Conservation (phyloP, 768 basidiomycete genomes). For the Boletus insuetus region DNA sequence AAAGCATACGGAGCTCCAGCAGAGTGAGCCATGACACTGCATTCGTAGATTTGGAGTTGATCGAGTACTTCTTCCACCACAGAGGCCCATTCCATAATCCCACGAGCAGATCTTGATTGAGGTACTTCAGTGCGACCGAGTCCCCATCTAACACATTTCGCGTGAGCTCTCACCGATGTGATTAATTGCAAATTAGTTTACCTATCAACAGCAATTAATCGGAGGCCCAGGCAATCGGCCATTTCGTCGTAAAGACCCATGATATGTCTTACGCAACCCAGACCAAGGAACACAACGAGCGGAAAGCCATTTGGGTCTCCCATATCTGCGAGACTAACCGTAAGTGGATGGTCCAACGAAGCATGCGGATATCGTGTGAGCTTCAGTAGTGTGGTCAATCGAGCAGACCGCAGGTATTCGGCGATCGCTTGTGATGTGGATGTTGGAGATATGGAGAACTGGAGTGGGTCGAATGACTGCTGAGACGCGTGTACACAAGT, state of each 20-base stretch:
- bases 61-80: constrained; percentile 92
- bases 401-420: constrained; percentile 81
- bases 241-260: constrained; percentile 97
- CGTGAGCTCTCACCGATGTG: constrained; percentile 11
- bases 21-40: constrained; percentile 92
- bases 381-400: constrained; percentile 77
- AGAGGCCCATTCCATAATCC: constrained; percentile 86
- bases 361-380: constrained; percentile 81
- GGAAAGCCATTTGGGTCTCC: constrained; percentile 85
- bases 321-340: constrained; percentile 91
- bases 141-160: constrained; percentile 68
- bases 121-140: constrained; percentile 79
- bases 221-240: constrained; percentile 80
- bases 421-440: constrained; percentile 72
- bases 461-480: constrained; percentile 25
- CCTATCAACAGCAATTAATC: constrained; percentile 94
- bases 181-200: constrained; percentile 33
- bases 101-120: constrained; percentile 63
- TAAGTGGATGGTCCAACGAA: constrained; percentile 67
- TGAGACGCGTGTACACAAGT: constrained; percentile 21
- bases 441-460: constrained; percentile 46
- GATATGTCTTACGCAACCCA: constrained; percentile 92
- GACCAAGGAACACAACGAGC: constrained; percentile 86
- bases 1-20: constrained; percentile 95
- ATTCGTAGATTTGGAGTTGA: constrained; percentile 68